Evolutionary conservation across 805 yeast species (phyloP), one percentile per base, ranked within the genome.

Genomic region (Isabelozyma gotoi): DNA sequence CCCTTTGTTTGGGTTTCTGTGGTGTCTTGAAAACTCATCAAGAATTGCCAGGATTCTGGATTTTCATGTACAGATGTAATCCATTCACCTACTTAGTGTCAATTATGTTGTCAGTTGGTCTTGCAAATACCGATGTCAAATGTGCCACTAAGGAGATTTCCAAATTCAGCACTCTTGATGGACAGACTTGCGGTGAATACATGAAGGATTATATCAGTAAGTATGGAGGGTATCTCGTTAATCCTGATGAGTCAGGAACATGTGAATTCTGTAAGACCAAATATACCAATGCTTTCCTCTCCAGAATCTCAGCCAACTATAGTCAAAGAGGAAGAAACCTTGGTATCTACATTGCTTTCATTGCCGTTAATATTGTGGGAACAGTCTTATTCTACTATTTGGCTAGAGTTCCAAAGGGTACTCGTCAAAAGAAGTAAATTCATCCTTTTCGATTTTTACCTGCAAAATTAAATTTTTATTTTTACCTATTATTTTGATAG

Each of bases 1-100:
- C 85, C 2, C 64, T 84, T 73, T 70, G 80, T 32, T 67, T 87
- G 65, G 76, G 78, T 42, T 85, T 86, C 78, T 84, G 89, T 74
- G 96, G 96, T 74, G 88, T 84, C 36, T 68, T 87, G 67, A 80
- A 78, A 11, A 68, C 78, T 19, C 77, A 81, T 35, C 57, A 69
- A 15, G 68, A 63, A 24, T 47, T 68, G 69, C 86, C 86, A 21
- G 81, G 88, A n/a, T 87, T 87, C 73, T 83, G 71, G 71, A 56
- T 62, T 34, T 66, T 66, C 51, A 63, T 66, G 66, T 66, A 66
- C 60, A 48, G 67, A 42, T 51, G 49, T 36, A 65, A 62, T 47
- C 71, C 71, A 14, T 59, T 66, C 46, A 63, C 71, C 2, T 66
- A 66, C 48, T 58, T 64, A 57, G 50, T 63, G 33, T 58, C 60